Evolutionary conservation across 2,329 filamentous ascomycete species (phyloP).

Genomic region (Curvularia hawaiiensis): DNA sequence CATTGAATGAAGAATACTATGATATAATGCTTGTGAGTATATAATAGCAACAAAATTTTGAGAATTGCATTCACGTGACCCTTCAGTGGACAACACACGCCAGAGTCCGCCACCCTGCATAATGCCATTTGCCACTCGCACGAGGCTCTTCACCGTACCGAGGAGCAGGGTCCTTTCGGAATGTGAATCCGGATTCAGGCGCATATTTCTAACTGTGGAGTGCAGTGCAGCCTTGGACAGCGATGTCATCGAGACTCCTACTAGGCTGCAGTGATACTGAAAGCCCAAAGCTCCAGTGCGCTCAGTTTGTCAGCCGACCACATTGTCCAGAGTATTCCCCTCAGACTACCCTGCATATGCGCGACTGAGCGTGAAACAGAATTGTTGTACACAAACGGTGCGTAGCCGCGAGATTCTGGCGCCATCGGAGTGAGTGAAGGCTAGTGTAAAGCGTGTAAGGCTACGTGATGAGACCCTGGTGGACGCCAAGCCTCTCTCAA

Average conservation of each 20-base stretch:
- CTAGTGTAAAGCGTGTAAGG: slow-evolving; percentile 11
- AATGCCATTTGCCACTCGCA: not conserved
- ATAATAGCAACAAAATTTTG: not conserved
- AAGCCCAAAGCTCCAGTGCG: not conserved
- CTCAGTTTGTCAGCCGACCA: not conserved
- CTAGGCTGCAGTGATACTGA: not conserved
- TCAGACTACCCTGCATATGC: not conserved
- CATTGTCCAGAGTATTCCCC: not conserved
- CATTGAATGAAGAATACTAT: not conserved
- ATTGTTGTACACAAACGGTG: not conserved
- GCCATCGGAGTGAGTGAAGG: slow-evolving; percentile 8
- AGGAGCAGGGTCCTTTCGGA: not conserved
- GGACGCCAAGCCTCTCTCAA: slow-evolving; percentile 22
- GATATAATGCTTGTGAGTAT: not conserved
- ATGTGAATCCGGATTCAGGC: not conserved
- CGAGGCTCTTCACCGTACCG: not conserved
- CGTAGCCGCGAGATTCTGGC: not conserved
- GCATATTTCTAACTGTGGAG: no score
- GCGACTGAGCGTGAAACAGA: not conserved
- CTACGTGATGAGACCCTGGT: slow-evolving; percentile 15
- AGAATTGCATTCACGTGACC: not conserved
- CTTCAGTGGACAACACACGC: not conserved
- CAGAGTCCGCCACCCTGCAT: not conserved
- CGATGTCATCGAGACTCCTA: not conserved
- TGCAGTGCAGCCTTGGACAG: not conserved